Evolutionary conservation across 2,329 filamentous ascomycete species (phyloP), one percentile per base, ranked within the genome.

Genomic region (Raffaelea albimanens): DNA sequence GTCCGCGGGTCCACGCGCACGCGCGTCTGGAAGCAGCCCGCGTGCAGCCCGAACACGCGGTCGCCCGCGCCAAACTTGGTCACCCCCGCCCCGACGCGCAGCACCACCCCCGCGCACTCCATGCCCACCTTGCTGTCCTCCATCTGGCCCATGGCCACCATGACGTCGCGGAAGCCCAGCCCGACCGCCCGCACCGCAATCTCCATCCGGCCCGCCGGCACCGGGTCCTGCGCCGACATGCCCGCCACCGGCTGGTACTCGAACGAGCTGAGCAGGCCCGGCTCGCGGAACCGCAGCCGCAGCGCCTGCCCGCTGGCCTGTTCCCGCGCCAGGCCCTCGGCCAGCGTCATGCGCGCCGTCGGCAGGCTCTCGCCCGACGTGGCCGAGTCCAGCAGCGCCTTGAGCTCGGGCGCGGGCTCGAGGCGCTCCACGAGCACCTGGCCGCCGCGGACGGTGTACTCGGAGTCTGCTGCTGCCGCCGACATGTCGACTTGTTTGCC

Each of bases 151-250:
- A 62, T 54, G 4, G 66, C 63, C 13, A 61, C 56, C 14, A 70
- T 55, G 16, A 71, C 57, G 49, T 73, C 70, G 41, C 59, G 53
- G 45, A 64, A 67, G 47, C 66, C 68, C 3, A 70, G 20, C 2
- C 64, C 67, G 11, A 54, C 53, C 1, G 63, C 60, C 40, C 57
- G 55, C 1, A 59, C 44, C 23, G 65, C 52, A 5, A 71, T 59
- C 48, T 69, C 64, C 11, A 71, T 55, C 18, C 60, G 52, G 42
- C 59, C 55, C 0, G 45, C 44, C 18, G 41, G 21, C 8, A 51
- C 39, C 40, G 34, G 34, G n/a, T 16, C 14, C 13, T 5, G 14
- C 13, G 34, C 34, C 34, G 34, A 38, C 34, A 38, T 7, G 5
- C 14, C 18, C 14, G 34, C 5, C 9, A 38, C 34, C 5, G 34